These are phyloP conservation scores for Sherardia arvensis DNA, from an alignment of 257 asterid species.

Conservation along the genomic window DNA sequence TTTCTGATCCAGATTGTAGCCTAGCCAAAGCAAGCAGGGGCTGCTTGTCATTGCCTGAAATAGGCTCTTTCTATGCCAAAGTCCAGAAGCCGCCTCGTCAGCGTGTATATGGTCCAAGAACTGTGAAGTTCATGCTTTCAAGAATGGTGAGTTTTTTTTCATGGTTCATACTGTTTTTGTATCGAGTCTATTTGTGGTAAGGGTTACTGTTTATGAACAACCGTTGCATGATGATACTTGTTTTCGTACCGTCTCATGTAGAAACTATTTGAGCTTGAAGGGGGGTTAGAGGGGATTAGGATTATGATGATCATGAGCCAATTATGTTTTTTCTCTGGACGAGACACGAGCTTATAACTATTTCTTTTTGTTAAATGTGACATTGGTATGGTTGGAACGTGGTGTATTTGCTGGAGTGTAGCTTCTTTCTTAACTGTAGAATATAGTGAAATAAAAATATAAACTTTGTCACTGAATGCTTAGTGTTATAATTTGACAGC, in stretches of 20 bases:
- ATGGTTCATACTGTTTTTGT: background rate
- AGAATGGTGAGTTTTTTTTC: constrained; percentile 54
- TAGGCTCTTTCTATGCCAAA: constrained; percentile 89
- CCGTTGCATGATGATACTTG: background rate
- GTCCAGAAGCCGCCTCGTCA: constrained; percentile 90
- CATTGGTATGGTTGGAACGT: background rate
- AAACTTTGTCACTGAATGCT: too few relatives aligned
- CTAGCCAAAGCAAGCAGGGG: constrained; percentile 84
- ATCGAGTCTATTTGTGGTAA: background rate
- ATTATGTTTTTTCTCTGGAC: background rate
- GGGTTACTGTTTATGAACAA: background rate
- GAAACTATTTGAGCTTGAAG: background rate
- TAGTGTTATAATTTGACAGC: constrained; percentile 33
- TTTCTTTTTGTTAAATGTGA: too few relatives aligned
- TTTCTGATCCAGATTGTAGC: constrained; percentile 68
- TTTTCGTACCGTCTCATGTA: background rate
- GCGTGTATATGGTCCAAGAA: constrained; percentile 89
- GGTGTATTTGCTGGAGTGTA: background rate
- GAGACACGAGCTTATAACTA: background rate
- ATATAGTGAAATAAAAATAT: too few relatives aligned
- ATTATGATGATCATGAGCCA: background rate
- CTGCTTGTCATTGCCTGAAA: constrained; percentile 85
- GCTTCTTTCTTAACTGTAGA: background rate
- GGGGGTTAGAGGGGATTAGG: background rate
- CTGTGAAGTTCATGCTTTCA: constrained; percentile 75